phyloP scores from a whole-genome alignment of 2,329 filamentous ascomycete species.

The Lachnellula hyalina region DNA sequence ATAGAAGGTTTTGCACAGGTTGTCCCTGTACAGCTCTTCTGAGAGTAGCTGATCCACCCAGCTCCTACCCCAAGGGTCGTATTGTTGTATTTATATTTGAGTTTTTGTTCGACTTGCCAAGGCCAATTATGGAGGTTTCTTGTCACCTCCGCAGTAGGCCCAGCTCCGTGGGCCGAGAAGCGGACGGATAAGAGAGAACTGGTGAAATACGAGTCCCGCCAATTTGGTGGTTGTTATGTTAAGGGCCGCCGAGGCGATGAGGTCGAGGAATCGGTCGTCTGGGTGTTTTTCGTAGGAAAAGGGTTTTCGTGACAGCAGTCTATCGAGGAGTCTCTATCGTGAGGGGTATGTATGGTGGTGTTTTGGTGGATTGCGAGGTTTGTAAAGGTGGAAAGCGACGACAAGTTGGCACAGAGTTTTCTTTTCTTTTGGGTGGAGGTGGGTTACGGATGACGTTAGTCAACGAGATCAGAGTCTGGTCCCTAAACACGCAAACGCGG shows the following conservation, averaged over 20 bases:
- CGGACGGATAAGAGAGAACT: constrained; percentile 75
- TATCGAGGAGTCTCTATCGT: not conserved
- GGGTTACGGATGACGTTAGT: not conserved
- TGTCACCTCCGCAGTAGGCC: constrained; percentile 95
- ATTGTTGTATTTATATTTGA: constrained; percentile 8
- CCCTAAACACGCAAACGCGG: constrained; percentile 1
- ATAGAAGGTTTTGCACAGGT: constrained; percentile 35
- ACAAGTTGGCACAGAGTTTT: not conserved
- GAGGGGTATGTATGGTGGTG: not conserved
- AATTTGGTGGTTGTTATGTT: constrained; percentile 69
- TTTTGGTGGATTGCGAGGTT: not conserved
- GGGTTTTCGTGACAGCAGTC: not conserved
- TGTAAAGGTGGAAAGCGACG: not conserved
- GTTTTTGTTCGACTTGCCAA: constrained; percentile 4
- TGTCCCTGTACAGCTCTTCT: constrained; percentile 29
- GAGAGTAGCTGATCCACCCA: constrained; percentile 16
- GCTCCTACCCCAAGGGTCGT: constrained; percentile 13
- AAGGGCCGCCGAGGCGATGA: constrained; percentile 29
- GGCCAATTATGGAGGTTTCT: constrained; percentile 91
- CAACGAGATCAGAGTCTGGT: not conserved
- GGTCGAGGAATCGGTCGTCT: not conserved
- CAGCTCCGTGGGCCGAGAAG: constrained; percentile 87
- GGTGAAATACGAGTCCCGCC: constrained; percentile 73
- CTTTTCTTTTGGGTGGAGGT: not conserved
- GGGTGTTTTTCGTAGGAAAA: not conserved